Evolutionary conservation across 2,329 filamentous ascomycete species (phyloP).

Genomic region (Xylariaceae sp.): DNA sequence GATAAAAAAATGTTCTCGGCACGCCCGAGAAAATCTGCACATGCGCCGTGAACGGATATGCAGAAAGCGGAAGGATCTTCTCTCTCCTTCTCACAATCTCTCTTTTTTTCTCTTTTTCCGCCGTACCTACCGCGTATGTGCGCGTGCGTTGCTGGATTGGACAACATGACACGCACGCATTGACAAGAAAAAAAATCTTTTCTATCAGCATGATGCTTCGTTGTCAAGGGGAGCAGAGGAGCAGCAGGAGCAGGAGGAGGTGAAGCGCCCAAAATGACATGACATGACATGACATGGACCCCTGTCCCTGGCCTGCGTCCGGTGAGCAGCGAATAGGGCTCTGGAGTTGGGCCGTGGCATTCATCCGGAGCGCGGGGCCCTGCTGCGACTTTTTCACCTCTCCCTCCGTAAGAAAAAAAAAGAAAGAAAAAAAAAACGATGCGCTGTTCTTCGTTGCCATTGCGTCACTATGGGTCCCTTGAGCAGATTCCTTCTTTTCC

Average conservation of each 20-base stretch:
- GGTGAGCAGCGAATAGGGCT: not conserved
- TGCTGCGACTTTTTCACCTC: not conserved
- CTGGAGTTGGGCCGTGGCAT: not conserved
- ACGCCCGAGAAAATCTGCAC: not conserved
- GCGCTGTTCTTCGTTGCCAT: not conserved
- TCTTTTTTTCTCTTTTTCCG: too few species aligned
- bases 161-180: not conserved
- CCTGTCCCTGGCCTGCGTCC: not conserved
- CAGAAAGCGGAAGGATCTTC: not conserved
- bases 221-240: not conserved
- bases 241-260: not conserved
- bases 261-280: not conserved
- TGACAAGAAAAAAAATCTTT: not conserved
- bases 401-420: not conserved
- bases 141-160: not conserved
- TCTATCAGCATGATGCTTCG: not conserved
- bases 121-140: not conserved
- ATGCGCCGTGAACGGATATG: not conserved
- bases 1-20: not conserved
- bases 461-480: constrained; percentile 17
- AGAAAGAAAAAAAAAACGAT: not conserved
- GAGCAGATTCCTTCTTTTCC: not conserved
- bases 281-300: too few species aligned
- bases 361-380: too few species aligned
- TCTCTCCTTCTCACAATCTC: not conserved